Evolutionary conservation across 2,329 filamentous ascomycete genomes (phyloP), one percentile per base, ranked within the genome.

Genomic region (Rhytidhysteron rufulum): DNA sequence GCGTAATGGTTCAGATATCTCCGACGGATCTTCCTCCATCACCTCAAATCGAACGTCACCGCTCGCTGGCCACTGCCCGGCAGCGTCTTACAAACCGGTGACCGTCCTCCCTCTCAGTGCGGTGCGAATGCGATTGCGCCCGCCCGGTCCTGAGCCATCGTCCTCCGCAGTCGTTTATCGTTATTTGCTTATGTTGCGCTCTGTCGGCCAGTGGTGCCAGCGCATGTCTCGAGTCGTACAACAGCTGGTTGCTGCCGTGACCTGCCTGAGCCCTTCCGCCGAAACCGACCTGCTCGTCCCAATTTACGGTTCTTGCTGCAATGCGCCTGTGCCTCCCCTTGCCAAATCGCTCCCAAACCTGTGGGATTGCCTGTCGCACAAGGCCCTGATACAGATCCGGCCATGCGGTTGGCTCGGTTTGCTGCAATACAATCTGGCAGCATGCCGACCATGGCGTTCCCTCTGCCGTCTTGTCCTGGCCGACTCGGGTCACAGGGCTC

Each of bases 21-120:
- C 44, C 42, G 42, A 45, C 31, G 29, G 40, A 43, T 43, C 38
- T 43, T 10, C 19, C 25, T 39, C 45, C 47, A 40, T 47, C 45
- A 32, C 31, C 37, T 43, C 43, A 49, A 40, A 40, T 44, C 36
- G 35, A 36, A 51, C 46, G 48, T 49, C 48, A 45, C n/a, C n/a
- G n/a, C n/a, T n/a, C n/a, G n/a, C n/a, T n/a, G n/a, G n/a, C n/a
- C n/a, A n/a, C n/a, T n/a, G n/a, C n/a, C n/a, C n/a, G n/a, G n/a
- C n/a, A n/a, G n/a, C n/a, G n/a, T n/a, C n/a, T n/a, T n/a, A n/a
- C n/a, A n/a, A n/a, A n/a, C n/a, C n/a, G n/a, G n/a, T n/a, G n/a
- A n/a, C n/a, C n/a, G n/a, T n/a, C n/a, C n/a, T n/a, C n/a, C n/a
- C n/a, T n/a, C n/a, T n/a, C n/a, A n/a, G n/a, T n/a, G 7, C 15